Conservation (phyloP, 352 stramenopile genomes). For the Phytophthora pisi region DNA sequence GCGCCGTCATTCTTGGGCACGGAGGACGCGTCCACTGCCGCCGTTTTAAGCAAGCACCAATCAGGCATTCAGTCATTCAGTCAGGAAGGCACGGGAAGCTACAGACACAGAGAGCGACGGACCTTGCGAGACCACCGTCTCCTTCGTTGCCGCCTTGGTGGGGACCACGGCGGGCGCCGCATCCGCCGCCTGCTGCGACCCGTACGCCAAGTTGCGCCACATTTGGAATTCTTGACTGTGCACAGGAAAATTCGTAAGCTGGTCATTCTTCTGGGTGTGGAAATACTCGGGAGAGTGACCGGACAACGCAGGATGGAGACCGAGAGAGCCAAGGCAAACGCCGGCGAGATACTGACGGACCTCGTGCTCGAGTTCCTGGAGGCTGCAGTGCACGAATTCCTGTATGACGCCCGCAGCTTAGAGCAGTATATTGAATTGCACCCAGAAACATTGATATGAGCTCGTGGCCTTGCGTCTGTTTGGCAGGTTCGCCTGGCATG, state of each 20-base stretch:
- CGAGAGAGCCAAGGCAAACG: conserved; percentile 18
- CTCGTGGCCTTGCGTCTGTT: conserved; percentile 16
- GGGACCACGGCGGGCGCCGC: conserved; percentile 67
- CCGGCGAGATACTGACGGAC: conserved; percentile 48
- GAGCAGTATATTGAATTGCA: not conserved
- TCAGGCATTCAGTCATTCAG: not conserved
- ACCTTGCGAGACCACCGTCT: conserved; percentile 73
- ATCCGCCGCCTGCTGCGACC: conserved; percentile 75
- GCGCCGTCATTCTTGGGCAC: conserved; percentile 87
- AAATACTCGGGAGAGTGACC: not conserved
- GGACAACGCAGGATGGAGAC: conserved; percentile 26
- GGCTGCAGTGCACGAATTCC: conserved; percentile 73
- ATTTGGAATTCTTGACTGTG: conserved; percentile 18
- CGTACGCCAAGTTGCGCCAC: conserved; percentile 86
- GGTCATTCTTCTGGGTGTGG: too few species aligned
- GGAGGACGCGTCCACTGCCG: conserved; percentile 71
- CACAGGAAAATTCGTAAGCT: not conserved
- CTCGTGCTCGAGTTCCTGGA: conserved; percentile 83
- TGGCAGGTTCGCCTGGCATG: conserved; percentile 51
- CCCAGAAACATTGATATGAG: not conserved
- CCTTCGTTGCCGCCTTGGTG: conserved; percentile 55
- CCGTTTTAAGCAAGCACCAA: not conserved
- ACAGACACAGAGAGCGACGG: not conserved
- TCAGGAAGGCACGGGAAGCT: not conserved
- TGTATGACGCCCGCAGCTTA: conserved; percentile 43